Base-by-base conservation (phyloP, 768 basidiomycete species). In the Neoboletus subvelutipes region DNA sequence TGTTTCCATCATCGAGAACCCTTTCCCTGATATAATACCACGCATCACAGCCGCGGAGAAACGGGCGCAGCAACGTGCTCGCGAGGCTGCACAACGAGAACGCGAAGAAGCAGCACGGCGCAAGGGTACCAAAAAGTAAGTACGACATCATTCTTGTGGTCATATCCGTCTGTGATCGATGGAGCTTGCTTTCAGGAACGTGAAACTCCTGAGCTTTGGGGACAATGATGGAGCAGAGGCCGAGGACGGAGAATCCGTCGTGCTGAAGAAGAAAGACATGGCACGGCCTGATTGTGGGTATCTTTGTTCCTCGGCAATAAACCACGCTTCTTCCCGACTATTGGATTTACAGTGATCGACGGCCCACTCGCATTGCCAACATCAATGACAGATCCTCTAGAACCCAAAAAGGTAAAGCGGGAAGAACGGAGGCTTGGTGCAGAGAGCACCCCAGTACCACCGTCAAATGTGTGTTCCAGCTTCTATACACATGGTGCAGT, bases 21-120 rank as follows among this genome's bases (percentile, higher is more conserved):
- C 97, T 0, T 98, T 97, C 70, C 83, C 88, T 52, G 95, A 98
- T 67, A 97, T 98, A 61, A 82, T 94, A 37, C 96, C 96, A 5
- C 87, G 97, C 26, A 99, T 98, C 58, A 99, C 97, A 1, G 94
- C 94, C 1, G 92, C 86, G 2, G 97, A 98, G 75, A 88, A 89
- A 59, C 82, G 87, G 40, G 87, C 79, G 0, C 97, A 99, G 69
- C 87, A 87, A 59, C 81, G 81, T 52, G 96, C 95, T 2, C 82
- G 85, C 40, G 86, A 92, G 66, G 80, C 84, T 58, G 86, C 83
- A 1, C 87, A 87, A 63, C 79, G 81, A 50, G 90, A 93, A 68
- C 76, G 89, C n/a, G 92, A 92, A 64, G 89, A 92, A 61, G 82
- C 79, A 36, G 79, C 82, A 58, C 80, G 85, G 37, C 78, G 84